These are phyloP conservation scores for Silene conica DNA, from an alignment of 148 eudicot genomes.

Conservation along the genomic window DNA sequence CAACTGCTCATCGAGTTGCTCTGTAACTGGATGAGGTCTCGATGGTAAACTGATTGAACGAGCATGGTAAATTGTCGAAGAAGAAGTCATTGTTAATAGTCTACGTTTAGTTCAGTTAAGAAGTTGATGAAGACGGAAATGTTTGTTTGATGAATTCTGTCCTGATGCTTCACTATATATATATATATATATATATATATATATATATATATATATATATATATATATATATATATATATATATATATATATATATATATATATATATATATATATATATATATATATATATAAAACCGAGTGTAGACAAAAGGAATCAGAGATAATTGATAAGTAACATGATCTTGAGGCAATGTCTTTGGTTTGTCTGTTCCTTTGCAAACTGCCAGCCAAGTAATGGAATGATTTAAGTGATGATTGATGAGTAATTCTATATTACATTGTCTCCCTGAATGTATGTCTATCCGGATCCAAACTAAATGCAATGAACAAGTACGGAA, in stretches of 20 bases:
- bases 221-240: too few species aligned
- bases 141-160: slow-evolving; percentile 16
- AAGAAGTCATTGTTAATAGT: slow-evolving; percentile 26
- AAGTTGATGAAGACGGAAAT: slow-evolving; percentile 3
- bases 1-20: slow-evolving; percentile 24
- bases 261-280: too few species aligned
- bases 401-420: not conserved
- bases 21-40: slow-evolving; percentile 28
- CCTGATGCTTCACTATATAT: not conserved
- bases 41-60: slow-evolving; percentile 41
- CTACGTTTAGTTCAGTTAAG: not conserved
- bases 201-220: too few species aligned
- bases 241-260: too few species aligned
- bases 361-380: slow-evolving; percentile 25
- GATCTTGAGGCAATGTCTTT: slow-evolving; percentile 14
- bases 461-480: not conserved
- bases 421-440: not conserved
- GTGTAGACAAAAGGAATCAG: slow-evolving; percentile 25
- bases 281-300: slow-evolving; percentile 13
- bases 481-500: not conserved
- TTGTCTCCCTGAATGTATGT: slow-evolving; percentile 1
- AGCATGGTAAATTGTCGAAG: slow-evolving; percentile 22
- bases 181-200: too few species aligned
- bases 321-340: slow-evolving; percentile 3
- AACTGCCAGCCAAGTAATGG: slow-evolving; percentile 17